Evolutionary conservation across 768 basidiomycete genomes (phyloP).

Genomic region (Naganishia kalamii): DNA sequence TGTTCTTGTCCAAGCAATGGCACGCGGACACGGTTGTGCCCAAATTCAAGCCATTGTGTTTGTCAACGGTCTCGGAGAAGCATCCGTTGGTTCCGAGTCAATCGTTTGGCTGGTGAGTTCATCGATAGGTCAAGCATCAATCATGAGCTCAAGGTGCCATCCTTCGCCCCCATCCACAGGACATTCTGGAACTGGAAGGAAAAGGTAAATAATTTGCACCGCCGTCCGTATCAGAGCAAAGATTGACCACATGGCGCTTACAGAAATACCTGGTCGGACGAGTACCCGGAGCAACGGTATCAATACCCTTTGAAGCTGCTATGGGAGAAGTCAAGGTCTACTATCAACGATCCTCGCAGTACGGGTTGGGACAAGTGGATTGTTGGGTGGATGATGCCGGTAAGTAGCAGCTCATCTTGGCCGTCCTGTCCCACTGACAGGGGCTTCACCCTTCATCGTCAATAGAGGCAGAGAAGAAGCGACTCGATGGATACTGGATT

Average conservation of each 20-base stretch:
- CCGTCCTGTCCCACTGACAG: not conserved
- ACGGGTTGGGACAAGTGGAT: slow-evolving; percentile 31
- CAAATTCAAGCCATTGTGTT: not conserved
- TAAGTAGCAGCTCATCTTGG: not conserved
- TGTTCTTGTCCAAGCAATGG: not conserved
- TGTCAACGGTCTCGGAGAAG: slow-evolving; percentile 5
- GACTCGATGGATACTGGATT: slow-evolving; percentile 36
- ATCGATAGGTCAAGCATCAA: not conserved
- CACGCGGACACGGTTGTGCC: not conserved
- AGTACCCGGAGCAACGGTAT: slow-evolving; percentile 32
- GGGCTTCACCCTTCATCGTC: not conserved
- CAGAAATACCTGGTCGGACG: slow-evolving; percentile 33
- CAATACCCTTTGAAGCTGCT: slow-evolving; percentile 31
- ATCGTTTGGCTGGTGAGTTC: not conserved
- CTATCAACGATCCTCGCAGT: slow-evolving; percentile 33
- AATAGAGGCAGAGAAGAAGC: slow-evolving; percentile 12
- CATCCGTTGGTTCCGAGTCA: slow-evolving; percentile 1
- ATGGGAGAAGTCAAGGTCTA: slow-evolving; percentile 34
- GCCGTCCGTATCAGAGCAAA: not conserved
- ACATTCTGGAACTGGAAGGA: slow-evolving; percentile 18
- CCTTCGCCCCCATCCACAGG: not conserved
- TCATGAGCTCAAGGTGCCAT: not conserved
- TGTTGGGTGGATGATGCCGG: slow-evolving; percentile 41
- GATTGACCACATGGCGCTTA: not conserved
- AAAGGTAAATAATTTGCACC: not conserved